Evolutionary conservation across 371 early-diverging fungal species (phyloP).

Genomic region (Chytridium lagenaria): DNA sequence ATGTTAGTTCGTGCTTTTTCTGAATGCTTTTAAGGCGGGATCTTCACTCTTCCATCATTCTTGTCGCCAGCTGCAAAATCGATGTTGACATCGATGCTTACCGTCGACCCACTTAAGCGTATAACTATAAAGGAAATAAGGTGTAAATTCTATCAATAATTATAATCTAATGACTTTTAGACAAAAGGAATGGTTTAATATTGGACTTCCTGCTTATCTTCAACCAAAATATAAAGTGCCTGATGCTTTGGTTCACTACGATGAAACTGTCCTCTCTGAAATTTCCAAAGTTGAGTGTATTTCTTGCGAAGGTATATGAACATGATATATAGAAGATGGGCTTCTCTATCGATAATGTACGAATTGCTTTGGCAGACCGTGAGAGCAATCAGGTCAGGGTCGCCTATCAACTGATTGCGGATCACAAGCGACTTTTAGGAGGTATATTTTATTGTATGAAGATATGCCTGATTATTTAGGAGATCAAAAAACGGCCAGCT

Average conservation of each 20-base stretch:
- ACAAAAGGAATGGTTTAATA: conserved; percentile 89
- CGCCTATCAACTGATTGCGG: conserved; percentile 90
- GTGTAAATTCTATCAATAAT: conserved; percentile 30
- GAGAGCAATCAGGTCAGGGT: conserved; percentile 93
- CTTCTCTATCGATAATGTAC: conserved; percentile 70
- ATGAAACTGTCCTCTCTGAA: conserved; percentile 78
- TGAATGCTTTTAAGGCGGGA: conserved; percentile 70
- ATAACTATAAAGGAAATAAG: conserved; percentile 90
- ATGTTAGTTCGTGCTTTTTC: not conserved
- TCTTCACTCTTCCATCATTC: conserved; percentile 87
- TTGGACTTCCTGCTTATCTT: conserved; percentile 88
- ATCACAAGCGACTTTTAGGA: conserved; percentile 77
- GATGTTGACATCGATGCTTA: conserved; percentile 90
- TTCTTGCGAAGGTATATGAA: not conserved
- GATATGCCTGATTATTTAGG: not conserved
- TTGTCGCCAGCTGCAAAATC: conserved; percentile 81
- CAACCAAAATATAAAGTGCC: conserved; percentile 68
- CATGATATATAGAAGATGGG: conserved; percentile 72
- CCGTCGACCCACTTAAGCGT: conserved; percentile 94
- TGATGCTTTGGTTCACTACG: conserved; percentile 66
- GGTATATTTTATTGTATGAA: conserved; percentile 41
- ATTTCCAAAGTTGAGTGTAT: conserved; percentile 61
- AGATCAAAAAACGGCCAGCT: conserved; percentile 7
- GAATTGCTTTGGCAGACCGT: conserved; percentile 70
- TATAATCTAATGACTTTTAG: conserved; percentile 8